Conservation (phyloP, 2,329 filamentous ascomycete species). For the Nothophaeocryptopus gaeumannii region DNA sequence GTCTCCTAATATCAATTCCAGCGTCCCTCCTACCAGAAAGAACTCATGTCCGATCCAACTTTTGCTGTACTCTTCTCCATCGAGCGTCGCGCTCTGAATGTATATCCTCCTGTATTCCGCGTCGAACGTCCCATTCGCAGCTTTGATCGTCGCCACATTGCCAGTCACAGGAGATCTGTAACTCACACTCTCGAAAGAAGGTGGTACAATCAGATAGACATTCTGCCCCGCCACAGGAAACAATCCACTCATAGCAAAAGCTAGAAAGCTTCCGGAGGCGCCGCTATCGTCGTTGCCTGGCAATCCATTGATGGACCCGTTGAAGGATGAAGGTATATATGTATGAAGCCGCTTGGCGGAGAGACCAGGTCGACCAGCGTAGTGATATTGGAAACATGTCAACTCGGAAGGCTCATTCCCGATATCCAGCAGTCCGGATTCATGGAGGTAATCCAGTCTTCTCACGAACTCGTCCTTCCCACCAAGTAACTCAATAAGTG, state of each 20-base stretch:
- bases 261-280: conserved; percentile 23
- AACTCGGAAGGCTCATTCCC: conserved; percentile 46
- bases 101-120: conserved; percentile 30
- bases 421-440: conserved; percentile 42
- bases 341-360: conserved; percentile 20
- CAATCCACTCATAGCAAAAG: conserved; percentile 25
- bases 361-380: conserved; percentile 40
- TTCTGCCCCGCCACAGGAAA: conserved; percentile 26
- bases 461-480: conserved; percentile 39
- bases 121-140: conserved; percentile 34
- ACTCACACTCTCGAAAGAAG: conserved; percentile 24
- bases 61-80: conserved; percentile 20
- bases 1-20: conserved; percentile 22
- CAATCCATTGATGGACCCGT: conserved; percentile 16
- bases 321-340: conserved; percentile 24
- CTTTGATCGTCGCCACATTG: conserved; percentile 19
- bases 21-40: conserved; percentile 20
- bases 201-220: conserved; percentile 24
- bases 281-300: conserved; percentile 27
- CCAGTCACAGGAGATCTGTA: conserved; percentile 26
- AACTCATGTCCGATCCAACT: conserved; percentile 29
- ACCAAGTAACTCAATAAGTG: conserved; percentile 39
- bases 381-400: conserved; percentile 45
- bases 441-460: conserved; percentile 43
- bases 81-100: conserved; percentile 24